Conservation (phyloP, 495 filamentous ascomycete species). For the Aspergillus steynii region DNA sequence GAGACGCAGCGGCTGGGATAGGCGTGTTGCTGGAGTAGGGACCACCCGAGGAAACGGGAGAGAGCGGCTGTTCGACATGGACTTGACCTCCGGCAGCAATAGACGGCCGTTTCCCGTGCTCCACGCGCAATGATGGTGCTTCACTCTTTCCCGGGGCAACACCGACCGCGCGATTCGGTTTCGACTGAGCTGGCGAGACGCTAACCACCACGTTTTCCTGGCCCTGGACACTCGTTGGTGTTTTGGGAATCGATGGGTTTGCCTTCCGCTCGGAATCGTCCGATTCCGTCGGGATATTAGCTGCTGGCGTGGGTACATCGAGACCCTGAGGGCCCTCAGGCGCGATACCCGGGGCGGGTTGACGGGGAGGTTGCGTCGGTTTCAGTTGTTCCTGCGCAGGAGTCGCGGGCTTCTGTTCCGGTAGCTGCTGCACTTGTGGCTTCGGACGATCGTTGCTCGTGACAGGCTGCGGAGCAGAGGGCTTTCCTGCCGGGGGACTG, state of each 20-base stretch:
- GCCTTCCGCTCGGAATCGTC: conserved; percentile 19
- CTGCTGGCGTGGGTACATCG: conserved; percentile 10
- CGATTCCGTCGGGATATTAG: conserved; percentile 15
- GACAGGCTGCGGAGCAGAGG: conserved; percentile 23
- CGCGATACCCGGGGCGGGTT: conserved; percentile 14
- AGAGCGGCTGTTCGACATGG: conserved; percentile 44
- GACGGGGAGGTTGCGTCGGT: conserved; percentile 12
- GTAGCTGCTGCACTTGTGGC: conserved; percentile 13
- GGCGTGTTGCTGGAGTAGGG: conserved; percentile 47
- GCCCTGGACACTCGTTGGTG: conserved; percentile 25
- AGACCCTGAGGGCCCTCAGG: conserved; percentile 17
- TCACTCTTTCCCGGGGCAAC: conserved; percentile 21
- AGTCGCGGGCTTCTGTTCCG: conserved; percentile 12
- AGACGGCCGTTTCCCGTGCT: conserved; percentile 34
- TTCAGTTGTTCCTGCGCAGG: conserved; percentile 3
- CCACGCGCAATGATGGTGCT: conserved; percentile 22
- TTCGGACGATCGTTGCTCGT: conserved; percentile 22
- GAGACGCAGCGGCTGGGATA: conserved; percentile 36
- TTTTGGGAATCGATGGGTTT: conserved; percentile 22
- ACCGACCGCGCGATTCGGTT: conserved; percentile 16
- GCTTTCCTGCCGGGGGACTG: conserved; percentile 22
- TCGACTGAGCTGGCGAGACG: conserved; percentile 19
- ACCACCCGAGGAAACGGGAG: conserved; percentile 44
- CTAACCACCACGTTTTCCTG: conserved; percentile 21
- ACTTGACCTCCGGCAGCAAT: conserved; percentile 27